These are phyloP conservation scores for Diutina siamensis DNA, from an alignment of 1,139 yeast genomes.

Conservation along the genomic window DNA sequence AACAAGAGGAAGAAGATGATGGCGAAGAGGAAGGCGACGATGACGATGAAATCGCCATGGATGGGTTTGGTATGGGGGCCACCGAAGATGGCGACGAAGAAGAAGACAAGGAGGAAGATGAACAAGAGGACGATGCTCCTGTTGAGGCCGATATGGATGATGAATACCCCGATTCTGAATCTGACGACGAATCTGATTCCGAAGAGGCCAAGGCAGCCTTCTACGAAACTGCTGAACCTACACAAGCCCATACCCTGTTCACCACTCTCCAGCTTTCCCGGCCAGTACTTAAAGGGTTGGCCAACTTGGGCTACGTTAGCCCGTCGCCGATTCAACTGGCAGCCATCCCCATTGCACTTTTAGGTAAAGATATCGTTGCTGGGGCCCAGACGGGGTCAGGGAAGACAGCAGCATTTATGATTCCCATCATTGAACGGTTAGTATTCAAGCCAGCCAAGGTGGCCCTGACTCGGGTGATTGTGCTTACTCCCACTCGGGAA, in stretches of 20 bases:
- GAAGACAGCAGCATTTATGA: slow-evolving; percentile 96
- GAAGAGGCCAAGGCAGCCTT: slow-evolving; percentile 64
- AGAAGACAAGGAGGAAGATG: slow-evolving; percentile 15
- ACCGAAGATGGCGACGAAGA: slow-evolving; percentile 14
- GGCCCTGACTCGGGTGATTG: slow-evolving; percentile 81
- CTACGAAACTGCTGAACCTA: slow-evolving; percentile 47
- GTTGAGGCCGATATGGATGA: slow-evolving; percentile 22
- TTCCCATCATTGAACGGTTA: slow-evolving; percentile 88
- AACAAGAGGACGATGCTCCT: slow-evolving; percentile 22
- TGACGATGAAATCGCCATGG: slow-evolving; percentile 38
- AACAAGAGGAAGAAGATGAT: slow-evolving; percentile 10
- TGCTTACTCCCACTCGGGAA: slow-evolving; percentile 94
- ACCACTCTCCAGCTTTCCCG: slow-evolving; percentile 74
- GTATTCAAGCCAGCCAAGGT: slow-evolving; percentile 77
- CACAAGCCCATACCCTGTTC: slow-evolving; percentile 49
- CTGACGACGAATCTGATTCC: slow-evolving; percentile 17
- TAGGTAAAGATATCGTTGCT: slow-evolving; percentile 95
- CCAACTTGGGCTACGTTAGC: slow-evolving; percentile 64
- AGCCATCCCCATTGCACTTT: slow-evolving; percentile 81
- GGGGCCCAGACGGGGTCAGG: slow-evolving; percentile 99
- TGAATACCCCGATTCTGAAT: neutral
- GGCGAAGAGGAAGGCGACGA: slow-evolving; percentile 15
- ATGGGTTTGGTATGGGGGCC: slow-evolving; percentile 51
- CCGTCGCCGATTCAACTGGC: slow-evolving; percentile 96
- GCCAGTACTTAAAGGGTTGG: slow-evolving; percentile 76